phyloP scores from a whole-genome alignment of 176 grass and related monocot species.

The bread wheat (Triticum aestivum) region DNA sequence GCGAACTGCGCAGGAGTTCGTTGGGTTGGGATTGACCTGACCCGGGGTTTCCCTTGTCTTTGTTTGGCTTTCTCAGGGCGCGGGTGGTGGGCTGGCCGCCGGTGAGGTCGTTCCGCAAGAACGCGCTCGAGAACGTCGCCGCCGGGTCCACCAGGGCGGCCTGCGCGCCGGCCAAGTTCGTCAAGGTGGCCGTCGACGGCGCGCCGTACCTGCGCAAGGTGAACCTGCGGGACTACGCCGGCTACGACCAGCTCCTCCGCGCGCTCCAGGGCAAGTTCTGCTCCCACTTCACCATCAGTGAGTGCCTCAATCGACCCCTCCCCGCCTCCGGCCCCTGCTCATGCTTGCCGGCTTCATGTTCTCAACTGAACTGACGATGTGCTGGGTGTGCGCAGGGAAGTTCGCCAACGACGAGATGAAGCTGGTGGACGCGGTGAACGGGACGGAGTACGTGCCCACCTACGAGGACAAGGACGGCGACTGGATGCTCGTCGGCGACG shows the following conservation, averaged over 20 bases:
- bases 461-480: slow-evolving; percentile 99
- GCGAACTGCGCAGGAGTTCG: background rate
- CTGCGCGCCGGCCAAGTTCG: slow-evolving; percentile 52
- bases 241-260: slow-evolving; percentile 74
- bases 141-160: slow-evolving; percentile 46
- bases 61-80: slow-evolving; percentile 40
- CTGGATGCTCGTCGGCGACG: slow-evolving; percentile 99
- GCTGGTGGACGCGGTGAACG: slow-evolving; percentile 79
- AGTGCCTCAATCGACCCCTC: background rate
- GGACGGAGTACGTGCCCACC: slow-evolving; percentile 91
- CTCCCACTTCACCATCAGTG: slow-evolving; percentile 95
- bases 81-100: slow-evolving; percentile 96
- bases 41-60: background rate
- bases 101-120: slow-evolving; percentile 77
- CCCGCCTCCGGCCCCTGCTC: no score
- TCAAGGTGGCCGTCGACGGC: slow-evolving; percentile 96
- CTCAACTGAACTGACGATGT: background rate
- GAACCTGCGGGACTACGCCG: slow-evolving; percentile 65
- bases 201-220: slow-evolving; percentile 95
- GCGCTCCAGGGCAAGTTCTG: slow-evolving; percentile 96
- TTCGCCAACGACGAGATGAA: slow-evolving; percentile 79
- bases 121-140: slow-evolving; percentile 62
- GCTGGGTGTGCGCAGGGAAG: slow-evolving; percentile 49
- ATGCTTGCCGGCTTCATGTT: background rate
- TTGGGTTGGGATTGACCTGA: background rate